Base-by-base conservation (phyloP, 345 rosid genomes). In the Populus davidiana region DNA sequence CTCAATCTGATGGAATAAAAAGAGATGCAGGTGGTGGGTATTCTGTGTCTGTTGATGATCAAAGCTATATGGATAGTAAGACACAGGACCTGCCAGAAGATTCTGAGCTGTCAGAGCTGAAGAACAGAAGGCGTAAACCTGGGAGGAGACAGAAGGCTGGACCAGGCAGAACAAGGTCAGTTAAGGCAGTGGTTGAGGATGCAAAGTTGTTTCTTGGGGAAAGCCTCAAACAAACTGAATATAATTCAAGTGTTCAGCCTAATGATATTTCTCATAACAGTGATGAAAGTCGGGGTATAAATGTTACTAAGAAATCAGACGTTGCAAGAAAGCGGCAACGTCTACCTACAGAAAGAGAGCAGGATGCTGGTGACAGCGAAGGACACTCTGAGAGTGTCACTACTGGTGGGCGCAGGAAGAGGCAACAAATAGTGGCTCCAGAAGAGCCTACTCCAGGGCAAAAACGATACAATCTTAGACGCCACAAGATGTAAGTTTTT, bases 401-500 rank as follows among this genome's bases (percentile, higher is more conserved):
- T 65, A 75, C 85, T 73, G 87, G 89, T 83, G 91, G 91, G 75
- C 88, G 83, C 67, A 88, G 86, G 91, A 93, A 90, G 86, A 88
- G 86, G 81, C 88, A 75, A 75, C 95, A 88, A 75, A 83, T 76
- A 47, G 82, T 79, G 36, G 78, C 86, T 75, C 80, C 84, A 8
- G 87, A 73, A 23, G 70, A 73, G 27, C 87, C 73, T 80, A 81
- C 89, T 52, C 90, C 91, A 18, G 92, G 85, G 11, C 89, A 86
- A 83, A 91, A 73, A 74, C 90, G 97, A 75, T 95, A 93, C 86
- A 89, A 91, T 86, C 96, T 95, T 72, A 87, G 98, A 79, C 88
- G 90, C 44, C 87, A 85, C 70, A 90, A 83, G 86, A 83, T 52
- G 98, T 95, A 90, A 90, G 93, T 43, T 69, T 69, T n/a, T 69